phyloP scores from a whole-genome alignment of 2,329 filamentous ascomycete species.

The Rhynchosporium graminicola region DNA sequence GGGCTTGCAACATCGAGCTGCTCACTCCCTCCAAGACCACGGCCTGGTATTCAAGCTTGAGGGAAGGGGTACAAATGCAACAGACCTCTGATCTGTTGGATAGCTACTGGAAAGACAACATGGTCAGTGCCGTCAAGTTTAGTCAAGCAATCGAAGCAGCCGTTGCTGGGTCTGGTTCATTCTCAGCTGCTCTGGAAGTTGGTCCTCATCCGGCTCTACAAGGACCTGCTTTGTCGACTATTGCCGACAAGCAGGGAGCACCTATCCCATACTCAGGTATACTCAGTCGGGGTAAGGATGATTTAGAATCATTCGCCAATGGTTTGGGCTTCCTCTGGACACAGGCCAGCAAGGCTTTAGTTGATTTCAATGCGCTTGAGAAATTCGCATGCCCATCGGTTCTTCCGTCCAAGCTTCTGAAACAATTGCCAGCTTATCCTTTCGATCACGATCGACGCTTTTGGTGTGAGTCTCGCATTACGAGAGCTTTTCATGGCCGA shows the following conservation, averaged over 20 bases:
- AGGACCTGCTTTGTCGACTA: not conserved
- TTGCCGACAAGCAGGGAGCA: not conserved
- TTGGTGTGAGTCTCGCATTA: slow-evolving; percentile 22
- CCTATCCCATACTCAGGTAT: slow-evolving; percentile 17
- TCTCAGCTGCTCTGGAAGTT: slow-evolving; percentile 12
- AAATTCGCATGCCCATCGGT: slow-evolving; percentile 27
- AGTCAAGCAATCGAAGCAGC: slow-evolving; percentile 2
- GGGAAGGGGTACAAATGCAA: not conserved
- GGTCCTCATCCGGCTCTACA: slow-evolving; percentile 19
- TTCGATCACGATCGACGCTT: slow-evolving; percentile 21
- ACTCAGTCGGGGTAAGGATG: slow-evolving; percentile 9
- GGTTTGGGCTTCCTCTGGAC: slow-evolving; percentile 15
- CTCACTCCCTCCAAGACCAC: not conserved
- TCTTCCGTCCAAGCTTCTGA: not conserved
- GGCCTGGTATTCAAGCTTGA: slow-evolving; percentile 29
- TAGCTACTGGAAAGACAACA: slow-evolving; percentile 11
- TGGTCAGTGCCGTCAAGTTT: slow-evolving; percentile 4
- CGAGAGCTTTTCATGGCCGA: slow-evolving; percentile 1
- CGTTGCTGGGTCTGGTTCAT: not conserved
- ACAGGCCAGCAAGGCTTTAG: not conserved
- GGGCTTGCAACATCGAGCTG: slow-evolving; percentile 20
- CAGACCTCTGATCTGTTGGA: not conserved
- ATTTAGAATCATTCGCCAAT: slow-evolving; percentile 12
- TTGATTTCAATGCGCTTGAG: slow-evolving; percentile 1
- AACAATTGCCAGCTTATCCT: slow-evolving; percentile 22